These are phyloP conservation scores for Mycena alexandri DNA, from an alignment of 768 basidiomycete species.

Conservation along the genomic window DNA sequence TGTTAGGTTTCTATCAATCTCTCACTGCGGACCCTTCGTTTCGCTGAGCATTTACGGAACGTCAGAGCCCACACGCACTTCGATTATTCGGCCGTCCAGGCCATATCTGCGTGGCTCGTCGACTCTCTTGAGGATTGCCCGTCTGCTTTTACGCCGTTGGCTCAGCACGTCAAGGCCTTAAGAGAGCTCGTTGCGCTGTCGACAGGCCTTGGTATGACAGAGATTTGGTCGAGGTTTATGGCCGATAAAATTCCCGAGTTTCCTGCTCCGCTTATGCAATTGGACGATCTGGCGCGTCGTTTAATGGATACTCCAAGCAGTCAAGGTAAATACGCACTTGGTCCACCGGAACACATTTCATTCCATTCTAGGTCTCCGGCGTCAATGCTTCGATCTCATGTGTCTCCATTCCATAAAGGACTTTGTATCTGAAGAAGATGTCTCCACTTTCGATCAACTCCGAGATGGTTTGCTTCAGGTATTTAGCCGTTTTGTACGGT, in stretches of 20 bases:
- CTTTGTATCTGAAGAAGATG: slow-evolving; percentile 37
- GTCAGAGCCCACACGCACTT: slow-evolving; percentile 54
- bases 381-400: slow-evolving; percentile 57
- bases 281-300: slow-evolving; percentile 43
- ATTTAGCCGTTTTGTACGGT: slow-evolving; percentile 14
- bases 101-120: slow-evolving; percentile 67
- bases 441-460: slow-evolving; percentile 32
- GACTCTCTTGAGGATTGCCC: slow-evolving; percentile 54
- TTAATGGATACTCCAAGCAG: slow-evolving; percentile 30
- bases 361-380: slow-evolving; percentile 51
- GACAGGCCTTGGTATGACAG: slow-evolving; percentile 77
- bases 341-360: slow-evolving; percentile 1
- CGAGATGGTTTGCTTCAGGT: slow-evolving; percentile 43
- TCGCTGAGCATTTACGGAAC: slow-evolving; percentile 58
- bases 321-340: slow-evolving; percentile 25
- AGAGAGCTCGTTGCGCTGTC: slow-evolving; percentile 66
- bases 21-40: slow-evolving; percentile 52
- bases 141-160: slow-evolving; percentile 49
- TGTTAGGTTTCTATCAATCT: slow-evolving; percentile 50
- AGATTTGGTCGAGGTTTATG: slow-evolving; percentile 75
- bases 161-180: slow-evolving; percentile 53
- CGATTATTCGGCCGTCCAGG: slow-evolving; percentile 77
- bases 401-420: slow-evolving; percentile 50
- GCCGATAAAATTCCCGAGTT: slow-evolving; percentile 40
- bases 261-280: slow-evolving; percentile 27